Base-by-base conservation (phyloP, 176 grass and related monocot species). In the Carex pumila region DNA sequence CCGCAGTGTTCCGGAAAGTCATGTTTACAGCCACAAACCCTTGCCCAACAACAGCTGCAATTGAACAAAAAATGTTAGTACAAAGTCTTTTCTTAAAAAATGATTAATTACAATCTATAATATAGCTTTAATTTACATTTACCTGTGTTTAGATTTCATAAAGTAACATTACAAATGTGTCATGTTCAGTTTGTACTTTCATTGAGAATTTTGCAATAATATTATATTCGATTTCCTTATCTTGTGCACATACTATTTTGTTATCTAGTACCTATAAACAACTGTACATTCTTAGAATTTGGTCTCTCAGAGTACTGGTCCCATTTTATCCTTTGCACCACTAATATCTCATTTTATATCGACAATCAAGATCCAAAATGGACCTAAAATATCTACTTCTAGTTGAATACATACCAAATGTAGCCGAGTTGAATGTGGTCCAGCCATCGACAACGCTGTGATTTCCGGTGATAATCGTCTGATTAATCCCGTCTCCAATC, bases 351-450 rank as follows among this genome's bases (percentile, higher is more conserved):
- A 3, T 82, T 31, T 14, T 25, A 50, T 41, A 82, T 64, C 57
- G 13, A 32, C 54, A 58, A 81, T 66, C n/a, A 25, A 81, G 6
- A 62, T 12, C 47, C 8, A 32, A 43, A 64, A 53, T 17, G 3
- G 6, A 53, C 37, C 15, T 31, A 0, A 31, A 82, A 66, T 65
- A 82, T 81, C 17, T 81, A 65, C n/a, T 52, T 74, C 0, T 22
- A 82, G 30, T 66, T 45, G 56, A 14, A 32, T 11, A 49, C 47
- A 57, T 81, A 98, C 96, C 91, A 70, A 98, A 92, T 15, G 96
- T 94, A 5, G 96, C 88, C 0, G 91, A 98, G 85, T 93, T 98
- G 91, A 98, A 98, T 60, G 96, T 98, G 11, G 96, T 98, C 93
- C 89, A 92, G 11, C 96, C 93, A 66, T 98, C 95, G 37, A 86